Evolutionary conservation across 176 grass and related monocot species (phyloP).

Genomic region (Cenchrus purpureus): DNA sequence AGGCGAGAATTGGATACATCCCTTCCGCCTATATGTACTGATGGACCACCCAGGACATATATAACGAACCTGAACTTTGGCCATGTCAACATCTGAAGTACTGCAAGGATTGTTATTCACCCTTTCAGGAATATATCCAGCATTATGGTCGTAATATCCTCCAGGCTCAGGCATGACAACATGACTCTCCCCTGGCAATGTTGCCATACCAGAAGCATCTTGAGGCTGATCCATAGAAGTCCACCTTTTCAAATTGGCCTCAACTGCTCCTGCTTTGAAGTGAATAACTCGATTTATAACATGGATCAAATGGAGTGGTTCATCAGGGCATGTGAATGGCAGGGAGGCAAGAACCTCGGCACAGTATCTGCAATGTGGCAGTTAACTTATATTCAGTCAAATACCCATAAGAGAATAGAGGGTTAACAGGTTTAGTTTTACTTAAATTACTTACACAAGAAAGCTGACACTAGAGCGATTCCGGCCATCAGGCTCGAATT

Average conservation of each 20-base stretch:
- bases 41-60: background rate
- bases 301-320: slow-evolving; percentile 97
- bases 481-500: slow-evolving; percentile 73
- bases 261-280: slow-evolving; percentile 81
- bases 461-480: slow-evolving; percentile 70
- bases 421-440: slow-evolving; percentile 24
- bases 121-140: slow-evolving; percentile 43
- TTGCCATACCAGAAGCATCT: slow-evolving; percentile 30
- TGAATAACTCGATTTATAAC: slow-evolving; percentile 99
- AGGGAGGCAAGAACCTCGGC: slow-evolving; percentile 90
- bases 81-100: slow-evolving; percentile 56
- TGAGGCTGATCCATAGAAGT: slow-evolving; percentile 69
- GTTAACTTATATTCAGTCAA: slow-evolving; percentile 27
- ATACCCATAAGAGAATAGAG: slow-evolving; percentile 35
- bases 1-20: background rate
- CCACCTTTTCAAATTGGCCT: slow-evolving; percentile 93
- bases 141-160: slow-evolving; percentile 41
- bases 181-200: slow-evolving; percentile 35
- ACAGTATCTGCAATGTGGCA: slow-evolving; percentile 81
- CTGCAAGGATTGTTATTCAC: slow-evolving; percentile 55
- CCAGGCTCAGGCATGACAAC: slow-evolving; percentile 57
- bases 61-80: slow-evolving; percentile 75
- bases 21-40: background rate
- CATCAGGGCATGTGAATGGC: slow-evolving; percentile 88
- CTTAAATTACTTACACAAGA: slow-evolving; percentile 75